These are phyloP conservation scores for Rubus idaeus DNA, from an alignment of 306 rosid species.

Conservation along the genomic window DNA sequence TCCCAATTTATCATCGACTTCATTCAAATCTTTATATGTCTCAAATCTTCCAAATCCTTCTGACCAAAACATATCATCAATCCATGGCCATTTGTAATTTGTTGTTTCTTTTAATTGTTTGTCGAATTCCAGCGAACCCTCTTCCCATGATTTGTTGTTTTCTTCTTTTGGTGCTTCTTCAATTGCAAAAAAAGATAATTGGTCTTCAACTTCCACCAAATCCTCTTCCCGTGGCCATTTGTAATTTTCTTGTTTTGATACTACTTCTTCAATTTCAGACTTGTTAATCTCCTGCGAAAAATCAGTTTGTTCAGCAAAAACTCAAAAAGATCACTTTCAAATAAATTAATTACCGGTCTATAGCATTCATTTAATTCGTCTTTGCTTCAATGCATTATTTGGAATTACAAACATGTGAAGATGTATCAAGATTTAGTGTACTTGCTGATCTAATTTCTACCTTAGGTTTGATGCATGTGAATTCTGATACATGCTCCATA, in stretches of 20 bases:
- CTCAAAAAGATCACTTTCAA: neutral
- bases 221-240: no score
- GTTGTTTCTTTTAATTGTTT: no score
- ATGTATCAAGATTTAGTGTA: no score
- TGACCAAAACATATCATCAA: neutral
- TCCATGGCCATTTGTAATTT: neutral
- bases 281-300: neutral
- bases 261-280: neutral
- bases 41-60: no score
- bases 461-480: neutral
- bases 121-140: neutral
- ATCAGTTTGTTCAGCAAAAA: neutral
- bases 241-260: neutral
- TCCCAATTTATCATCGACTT: neutral
- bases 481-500: neutral
- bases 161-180: neutral
- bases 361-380: neutral
- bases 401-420: no score
- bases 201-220: conserved; percentile 1
- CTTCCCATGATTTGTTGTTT: neutral
- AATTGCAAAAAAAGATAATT: no score
- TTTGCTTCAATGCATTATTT: no score
- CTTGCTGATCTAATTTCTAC: neutral
- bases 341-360: neutral
- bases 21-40: no score